Conservation (phyloP, 2,329 filamentous ascomycete genomes). For the Plectosphaerella sp. region DNA sequence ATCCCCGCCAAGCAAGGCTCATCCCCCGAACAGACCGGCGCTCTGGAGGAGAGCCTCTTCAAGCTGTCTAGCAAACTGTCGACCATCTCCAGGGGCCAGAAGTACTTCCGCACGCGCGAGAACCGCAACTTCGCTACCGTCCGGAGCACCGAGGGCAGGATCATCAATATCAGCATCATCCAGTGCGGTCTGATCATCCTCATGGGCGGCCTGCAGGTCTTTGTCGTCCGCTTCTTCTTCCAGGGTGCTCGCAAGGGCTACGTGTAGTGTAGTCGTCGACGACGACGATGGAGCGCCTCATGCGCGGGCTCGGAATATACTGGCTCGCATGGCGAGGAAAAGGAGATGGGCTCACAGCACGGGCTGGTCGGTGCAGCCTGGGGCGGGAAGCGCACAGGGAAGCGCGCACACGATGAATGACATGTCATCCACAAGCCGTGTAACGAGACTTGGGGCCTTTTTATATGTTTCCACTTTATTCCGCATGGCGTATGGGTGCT, state of each 20-base stretch:
- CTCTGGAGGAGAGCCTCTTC: slow-evolving; percentile 89
- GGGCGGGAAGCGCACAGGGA: too few species aligned
- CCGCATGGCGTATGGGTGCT: too few species aligned
- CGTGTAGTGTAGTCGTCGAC: slow-evolving; percentile 40
- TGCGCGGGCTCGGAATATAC: too few species aligned
- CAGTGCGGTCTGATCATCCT: slow-evolving; percentile 87
- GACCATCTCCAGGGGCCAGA: slow-evolving; percentile 93
- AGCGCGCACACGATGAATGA: too few species aligned
- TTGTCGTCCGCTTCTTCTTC: slow-evolving; percentile 98
- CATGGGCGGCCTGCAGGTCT: slow-evolving; percentile 96
- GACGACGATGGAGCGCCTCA: too few species aligned
- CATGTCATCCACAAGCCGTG: too few species aligned
- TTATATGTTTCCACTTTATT: too few species aligned
- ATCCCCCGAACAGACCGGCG: slow-evolving; percentile 80
- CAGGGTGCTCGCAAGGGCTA: slow-evolving; percentile 74
- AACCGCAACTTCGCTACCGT: slow-evolving; percentile 99
- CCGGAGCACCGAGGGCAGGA: slow-evolving; percentile 88
- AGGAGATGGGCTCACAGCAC: too few species aligned
- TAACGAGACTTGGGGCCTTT: too few species aligned
- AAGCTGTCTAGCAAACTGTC: slow-evolving; percentile 91
- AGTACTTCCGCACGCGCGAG: slow-evolving; percentile 98
- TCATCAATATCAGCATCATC: slow-evolving; percentile 95
- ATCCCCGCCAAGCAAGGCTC: slow-evolving; percentile 87
- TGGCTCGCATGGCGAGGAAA: too few species aligned
- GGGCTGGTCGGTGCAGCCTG: too few species aligned